A percentile compares a stretch with the other conserved stretches of the same genome.
Conservation (phyloP, 2,329 filamentous ascomycete species). For the Phaeophleospora eucalypticola region DNA sequence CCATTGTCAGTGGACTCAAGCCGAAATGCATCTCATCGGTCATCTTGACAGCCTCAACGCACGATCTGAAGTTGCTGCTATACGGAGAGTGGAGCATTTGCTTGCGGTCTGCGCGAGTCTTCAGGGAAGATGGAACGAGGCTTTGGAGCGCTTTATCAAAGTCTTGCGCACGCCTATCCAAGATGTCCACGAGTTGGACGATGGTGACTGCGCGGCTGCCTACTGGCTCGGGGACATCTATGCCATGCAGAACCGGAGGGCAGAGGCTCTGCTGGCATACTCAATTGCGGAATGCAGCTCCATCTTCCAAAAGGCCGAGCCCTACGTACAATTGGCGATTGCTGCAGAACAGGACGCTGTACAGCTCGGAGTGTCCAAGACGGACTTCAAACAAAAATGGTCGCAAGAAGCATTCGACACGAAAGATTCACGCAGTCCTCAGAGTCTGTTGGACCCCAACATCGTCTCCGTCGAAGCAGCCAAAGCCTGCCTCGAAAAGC, state of each 20-base stretch:
- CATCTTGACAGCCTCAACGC: constrained; percentile 1
- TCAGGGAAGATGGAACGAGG: constrained; percentile 18
- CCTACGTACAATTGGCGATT: neutral
- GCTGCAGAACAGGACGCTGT: constrained; percentile 8
- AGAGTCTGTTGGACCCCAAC: constrained; percentile 10
- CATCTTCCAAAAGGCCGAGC: constrained; percentile 1
- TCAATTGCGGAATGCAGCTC: constrained; percentile 17
- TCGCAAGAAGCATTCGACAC: neutral
- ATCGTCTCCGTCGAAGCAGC: constrained; percentile 3
- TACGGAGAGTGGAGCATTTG: constrained; percentile 16
- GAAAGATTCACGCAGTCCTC: neutral
- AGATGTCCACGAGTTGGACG: constrained; percentile 15
- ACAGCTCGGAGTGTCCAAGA: constrained; percentile 6
- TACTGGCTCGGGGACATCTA: constrained; percentile 27
- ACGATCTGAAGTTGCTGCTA: neutral
- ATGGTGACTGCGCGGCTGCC: constrained; percentile 24
- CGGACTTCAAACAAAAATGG: constrained; percentile 6
- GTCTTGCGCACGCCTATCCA: constrained; percentile 18
- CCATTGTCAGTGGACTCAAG: constrained; percentile 13
- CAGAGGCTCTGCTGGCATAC: constrained; percentile 25
- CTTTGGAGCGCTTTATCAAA: constrained; percentile 18
- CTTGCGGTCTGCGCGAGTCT: constrained; percentile 24
- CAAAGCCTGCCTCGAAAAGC: neutral
- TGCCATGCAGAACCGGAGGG: constrained; percentile 17
- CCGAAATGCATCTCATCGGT: constrained; percentile 10